phyloP scores from a whole-genome alignment of 139 green algal species.

The Micromonas pusilla region DNA sequence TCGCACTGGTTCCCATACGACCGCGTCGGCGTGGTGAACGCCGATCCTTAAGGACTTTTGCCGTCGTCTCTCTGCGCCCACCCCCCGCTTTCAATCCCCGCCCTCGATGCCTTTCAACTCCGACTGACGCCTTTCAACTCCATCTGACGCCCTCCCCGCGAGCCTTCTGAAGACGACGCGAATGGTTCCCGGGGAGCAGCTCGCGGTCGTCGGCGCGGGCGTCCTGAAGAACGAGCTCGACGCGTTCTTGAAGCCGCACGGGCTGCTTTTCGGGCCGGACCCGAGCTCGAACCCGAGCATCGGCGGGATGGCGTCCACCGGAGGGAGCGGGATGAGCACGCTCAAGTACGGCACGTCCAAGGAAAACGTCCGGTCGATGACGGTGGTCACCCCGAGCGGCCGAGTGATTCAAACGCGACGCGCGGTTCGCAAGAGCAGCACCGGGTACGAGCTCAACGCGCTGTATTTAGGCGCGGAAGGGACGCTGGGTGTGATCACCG shows the following conservation, averaged over 20 bases:
- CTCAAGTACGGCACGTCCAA: constrained; percentile 34
- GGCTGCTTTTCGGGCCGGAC: constrained; percentile 27
- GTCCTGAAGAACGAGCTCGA: constrained; percentile 33
- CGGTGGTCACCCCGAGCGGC: constrained; percentile 21
- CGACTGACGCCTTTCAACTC: too few species aligned
- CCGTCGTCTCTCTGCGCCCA: too few species aligned
- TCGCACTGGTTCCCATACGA: too few species aligned
- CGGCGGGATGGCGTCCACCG: constrained; percentile 27
- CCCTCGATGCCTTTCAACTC: too few species aligned
- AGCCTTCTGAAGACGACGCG: too few species aligned
- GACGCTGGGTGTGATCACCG: constrained; percentile 32
- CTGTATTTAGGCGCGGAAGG: constrained; percentile 34
- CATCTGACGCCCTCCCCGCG: too few species aligned
- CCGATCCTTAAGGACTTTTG: too few species aligned
- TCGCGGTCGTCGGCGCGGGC: constrained; percentile 20
- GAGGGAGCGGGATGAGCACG: constrained; percentile 24
- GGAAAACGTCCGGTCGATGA: constrained; percentile 30
- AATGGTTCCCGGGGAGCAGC: neutral
- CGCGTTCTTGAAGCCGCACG: neutral
- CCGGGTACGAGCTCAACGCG: constrained; percentile 34
- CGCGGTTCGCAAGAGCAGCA: constrained; percentile 9
- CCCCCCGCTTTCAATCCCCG: too few species aligned
- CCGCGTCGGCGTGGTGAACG: too few species aligned
- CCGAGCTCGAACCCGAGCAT: constrained; percentile 20
- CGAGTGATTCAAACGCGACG: constrained; percentile 12